These are phyloP conservation scores for Ilyonectria robusta DNA, from an alignment of 2,329 filamentous ascomycete genomes.

Conservation along the genomic window DNA sequence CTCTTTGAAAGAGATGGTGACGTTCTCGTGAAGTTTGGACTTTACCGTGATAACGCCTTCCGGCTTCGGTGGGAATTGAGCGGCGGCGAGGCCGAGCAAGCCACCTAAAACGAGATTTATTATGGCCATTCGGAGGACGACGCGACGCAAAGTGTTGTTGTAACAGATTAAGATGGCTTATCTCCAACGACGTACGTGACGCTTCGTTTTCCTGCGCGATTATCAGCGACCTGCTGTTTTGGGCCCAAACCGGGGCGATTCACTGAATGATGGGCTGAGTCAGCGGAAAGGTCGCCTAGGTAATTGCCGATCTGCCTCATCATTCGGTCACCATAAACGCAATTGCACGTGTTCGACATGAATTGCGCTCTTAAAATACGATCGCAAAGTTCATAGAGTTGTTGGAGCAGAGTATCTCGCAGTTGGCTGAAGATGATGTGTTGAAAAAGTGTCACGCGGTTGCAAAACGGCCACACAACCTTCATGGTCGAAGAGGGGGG, in stretches of 20 bases:
- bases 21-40: slow-evolving; percentile 34
- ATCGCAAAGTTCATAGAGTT: too few species aligned
- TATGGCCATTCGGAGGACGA: neutral
- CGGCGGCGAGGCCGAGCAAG: slow-evolving; percentile 19
- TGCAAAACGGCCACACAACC: too few species aligned
- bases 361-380: too few species aligned
- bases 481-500: too few species aligned
- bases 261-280: neutral
- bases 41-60: slow-evolving; percentile 31
- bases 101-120: neutral
- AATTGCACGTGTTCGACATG: too few species aligned
- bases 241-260: neutral
- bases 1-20: slow-evolving; percentile 41
- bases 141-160: neutral
- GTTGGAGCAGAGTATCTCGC: too few species aligned
- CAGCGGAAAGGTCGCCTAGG: neutral
- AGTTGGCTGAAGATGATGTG: too few species aligned
- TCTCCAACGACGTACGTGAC: neutral
- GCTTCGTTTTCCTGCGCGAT: neutral
- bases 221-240: slow-evolving; percentile 8
- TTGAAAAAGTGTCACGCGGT: too few species aligned
- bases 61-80: slow-evolving; percentile 43
- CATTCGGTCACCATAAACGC: too few species aligned
- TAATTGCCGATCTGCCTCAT: too few species aligned
- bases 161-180: neutral